A percentile compares a stretch with the other conserved stretches of the same genome.
These are phyloP conservation scores for Micractinium conductrix DNA, from an alignment of 139 green algal species.

Conservation along the genomic window DNA sequence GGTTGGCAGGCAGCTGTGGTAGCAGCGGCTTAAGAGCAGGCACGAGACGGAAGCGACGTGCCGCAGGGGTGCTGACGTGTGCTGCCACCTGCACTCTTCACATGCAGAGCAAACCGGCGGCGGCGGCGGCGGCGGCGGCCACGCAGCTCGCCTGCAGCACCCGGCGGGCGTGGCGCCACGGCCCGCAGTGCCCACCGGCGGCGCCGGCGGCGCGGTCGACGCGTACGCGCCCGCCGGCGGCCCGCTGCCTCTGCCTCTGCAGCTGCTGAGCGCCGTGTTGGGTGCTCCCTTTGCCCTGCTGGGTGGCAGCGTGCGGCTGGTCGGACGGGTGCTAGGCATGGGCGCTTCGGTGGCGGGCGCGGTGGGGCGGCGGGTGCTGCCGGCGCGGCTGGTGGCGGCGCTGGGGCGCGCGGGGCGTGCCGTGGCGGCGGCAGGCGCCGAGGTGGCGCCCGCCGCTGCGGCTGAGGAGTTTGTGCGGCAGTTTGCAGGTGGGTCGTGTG, in stretches of 20 bases:
- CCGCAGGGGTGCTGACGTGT: no score
- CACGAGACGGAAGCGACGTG: no score
- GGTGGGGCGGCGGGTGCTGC: constrained; percentile 60
- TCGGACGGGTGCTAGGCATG: constrained; percentile 45
- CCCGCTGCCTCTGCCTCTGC: constrained; percentile 21
- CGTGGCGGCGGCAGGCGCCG: background rate
- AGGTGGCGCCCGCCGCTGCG: background rate
- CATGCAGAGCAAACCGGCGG: constrained; percentile 29
- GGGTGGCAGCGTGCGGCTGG: constrained; percentile 35
- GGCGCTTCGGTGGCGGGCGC: constrained; percentile 32
- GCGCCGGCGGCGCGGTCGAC: background rate
- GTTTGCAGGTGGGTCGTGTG: constrained; percentile 4
- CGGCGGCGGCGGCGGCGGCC: no score
- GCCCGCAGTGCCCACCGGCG: background rate
- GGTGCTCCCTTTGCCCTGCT: constrained; percentile 31
- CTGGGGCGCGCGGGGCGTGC: background rate
- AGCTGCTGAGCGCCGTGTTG: constrained; percentile 23
- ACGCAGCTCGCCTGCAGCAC: background rate
- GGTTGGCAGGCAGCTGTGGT: no score
- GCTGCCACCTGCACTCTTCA: background rate
- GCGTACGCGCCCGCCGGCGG: background rate
- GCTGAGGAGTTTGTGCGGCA: constrained; percentile 5
- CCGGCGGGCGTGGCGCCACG: constrained; percentile 21
- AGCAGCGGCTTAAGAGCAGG: no score
- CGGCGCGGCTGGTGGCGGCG: constrained; percentile 24